phyloP scores from a whole-genome alignment of 1,284 basidiomycete species.

The Apiotrichum veenhuisii region DNA sequence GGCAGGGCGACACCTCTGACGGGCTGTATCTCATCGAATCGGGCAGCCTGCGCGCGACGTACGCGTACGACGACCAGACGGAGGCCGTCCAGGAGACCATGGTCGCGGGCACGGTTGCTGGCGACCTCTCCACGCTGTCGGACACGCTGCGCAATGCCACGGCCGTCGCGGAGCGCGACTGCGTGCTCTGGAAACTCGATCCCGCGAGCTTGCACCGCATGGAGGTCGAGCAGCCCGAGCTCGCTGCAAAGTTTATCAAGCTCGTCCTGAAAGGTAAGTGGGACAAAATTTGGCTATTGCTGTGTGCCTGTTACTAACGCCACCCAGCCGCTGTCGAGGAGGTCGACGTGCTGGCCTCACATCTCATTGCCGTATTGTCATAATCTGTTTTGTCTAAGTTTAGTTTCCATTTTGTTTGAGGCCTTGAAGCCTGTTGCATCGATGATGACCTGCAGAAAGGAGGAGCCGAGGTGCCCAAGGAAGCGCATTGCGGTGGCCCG shows the following conservation, averaged over 20 bases:
- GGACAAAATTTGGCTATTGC: too few species aligned
- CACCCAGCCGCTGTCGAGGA: constrained; percentile 46
- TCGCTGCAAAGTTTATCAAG: constrained; percentile 65
- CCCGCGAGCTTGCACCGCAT: constrained; percentile 58
- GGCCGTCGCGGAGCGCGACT: constrained; percentile 71
- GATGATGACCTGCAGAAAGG: too few species aligned
- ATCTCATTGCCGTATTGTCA: constrained; percentile 46
- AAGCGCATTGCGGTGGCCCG: too few species aligned
- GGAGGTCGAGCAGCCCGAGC: constrained; percentile 62
- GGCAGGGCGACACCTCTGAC: constrained; percentile 67
- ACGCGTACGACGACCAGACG: constrained; percentile 66
- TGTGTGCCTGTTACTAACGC: not conserved
- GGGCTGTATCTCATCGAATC: constrained; percentile 81
- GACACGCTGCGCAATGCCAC: constrained; percentile 76
- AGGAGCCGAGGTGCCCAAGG: too few species aligned
- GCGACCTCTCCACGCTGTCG: constrained; percentile 77
- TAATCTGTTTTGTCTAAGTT: too few species aligned
- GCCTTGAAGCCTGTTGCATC: too few species aligned
- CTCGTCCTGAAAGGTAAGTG: constrained; percentile 74
- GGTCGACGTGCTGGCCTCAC: constrained; percentile 45
- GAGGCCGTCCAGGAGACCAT: constrained; percentile 75
- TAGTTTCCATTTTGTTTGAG: too few species aligned
- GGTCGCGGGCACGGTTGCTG: constrained; percentile 86
- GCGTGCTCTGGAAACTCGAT: constrained; percentile 74
- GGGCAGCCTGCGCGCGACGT: constrained; percentile 75